A percentile compares a stretch with the other conserved stretches of the same genome.
Conservation (phyloP, 2,329 filamentous ascomycete species). For the Septoria linicola region DNA sequence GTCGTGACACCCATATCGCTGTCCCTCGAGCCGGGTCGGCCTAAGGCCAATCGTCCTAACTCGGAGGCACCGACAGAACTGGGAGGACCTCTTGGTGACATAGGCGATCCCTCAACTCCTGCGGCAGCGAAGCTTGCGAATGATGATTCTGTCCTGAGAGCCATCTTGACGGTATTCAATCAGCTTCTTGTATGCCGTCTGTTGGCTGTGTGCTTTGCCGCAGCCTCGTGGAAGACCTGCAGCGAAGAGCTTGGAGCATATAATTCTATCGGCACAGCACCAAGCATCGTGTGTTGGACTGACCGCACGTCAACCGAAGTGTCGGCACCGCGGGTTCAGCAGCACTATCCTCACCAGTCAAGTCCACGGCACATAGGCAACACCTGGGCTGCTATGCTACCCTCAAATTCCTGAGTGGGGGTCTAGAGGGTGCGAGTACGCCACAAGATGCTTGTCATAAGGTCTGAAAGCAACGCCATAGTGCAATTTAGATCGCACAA, state of each 20-base stretch:
- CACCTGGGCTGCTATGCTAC: constrained; percentile 18
- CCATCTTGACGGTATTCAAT: constrained; percentile 13
- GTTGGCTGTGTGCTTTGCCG: constrained; percentile 19
- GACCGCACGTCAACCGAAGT: constrained; percentile 20
- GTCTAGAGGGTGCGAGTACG: constrained; percentile 3
- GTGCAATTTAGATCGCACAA: constrained; percentile 17
- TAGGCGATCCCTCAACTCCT: constrained; percentile 16
- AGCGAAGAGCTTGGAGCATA: constrained; percentile 8
- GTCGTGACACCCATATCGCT: constrained; percentile 24
- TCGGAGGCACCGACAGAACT: constrained; percentile 23
- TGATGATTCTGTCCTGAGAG: constrained; percentile 15
- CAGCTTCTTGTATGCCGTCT: constrained; percentile 12
- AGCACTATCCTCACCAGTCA: constrained; percentile 19
- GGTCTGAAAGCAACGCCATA: constrained; percentile 17
- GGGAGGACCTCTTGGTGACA: constrained; percentile 21
- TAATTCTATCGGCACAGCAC: constrained; percentile 14
- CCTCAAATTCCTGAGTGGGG: constrained; percentile 15
- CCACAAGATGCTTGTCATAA: constrained; percentile 9
- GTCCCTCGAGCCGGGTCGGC: constrained; percentile 2
- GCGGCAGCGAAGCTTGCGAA: constrained; percentile 8
- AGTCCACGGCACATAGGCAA: constrained; percentile 20
- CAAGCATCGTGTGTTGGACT: constrained; percentile 8
- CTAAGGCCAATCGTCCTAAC: constrained; percentile 20
- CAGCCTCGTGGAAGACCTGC: constrained; percentile 11
- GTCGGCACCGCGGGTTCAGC: constrained; percentile 10